These are phyloP conservation scores for Scenedesmus sp. DNA, from an alignment of 163 green algal genomes.

Conservation along the genomic window DNA sequence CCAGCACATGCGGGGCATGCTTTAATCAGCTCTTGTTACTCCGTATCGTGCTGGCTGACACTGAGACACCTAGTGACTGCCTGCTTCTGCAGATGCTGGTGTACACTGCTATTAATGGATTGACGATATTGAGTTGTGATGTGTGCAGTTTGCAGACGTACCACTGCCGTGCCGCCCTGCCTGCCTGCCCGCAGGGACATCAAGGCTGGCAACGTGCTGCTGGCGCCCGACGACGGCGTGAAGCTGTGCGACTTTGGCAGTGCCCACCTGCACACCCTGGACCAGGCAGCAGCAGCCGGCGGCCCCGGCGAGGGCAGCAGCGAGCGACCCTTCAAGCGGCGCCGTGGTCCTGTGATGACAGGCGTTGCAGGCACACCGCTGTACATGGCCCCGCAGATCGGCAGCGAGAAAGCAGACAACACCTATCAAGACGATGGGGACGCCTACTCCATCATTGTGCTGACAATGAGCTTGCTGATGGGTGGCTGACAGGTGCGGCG, in stretches of 20 bases:
- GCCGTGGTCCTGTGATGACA: neutral
- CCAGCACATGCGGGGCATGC: too few species aligned
- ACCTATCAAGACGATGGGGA: neutral
- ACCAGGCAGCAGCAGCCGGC: neutral
- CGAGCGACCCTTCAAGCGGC: neutral
- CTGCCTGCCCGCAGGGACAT: neutral
- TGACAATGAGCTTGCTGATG: neutral
- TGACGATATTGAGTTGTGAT: too few species aligned
- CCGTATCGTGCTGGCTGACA: too few species aligned
- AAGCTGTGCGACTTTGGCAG: neutral
- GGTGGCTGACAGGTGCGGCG: neutral
- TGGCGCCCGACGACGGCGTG: neutral
- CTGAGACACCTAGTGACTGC: too few species aligned
- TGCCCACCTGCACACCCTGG: too few species aligned
- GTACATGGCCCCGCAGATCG: neutral
- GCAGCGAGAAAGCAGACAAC: neutral
- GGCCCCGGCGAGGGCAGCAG: neutral
- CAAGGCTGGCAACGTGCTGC: neutral
- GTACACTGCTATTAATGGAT: too few species aligned
- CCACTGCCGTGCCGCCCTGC: neutral
- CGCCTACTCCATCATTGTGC: neutral
- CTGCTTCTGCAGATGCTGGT: too few species aligned
- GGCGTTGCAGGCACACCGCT: neutral
- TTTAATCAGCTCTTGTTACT: too few species aligned
- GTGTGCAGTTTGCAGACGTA: neutral